Conservation (phyloP, 441 rosid species). For the Biscutella laevigata region DNA sequence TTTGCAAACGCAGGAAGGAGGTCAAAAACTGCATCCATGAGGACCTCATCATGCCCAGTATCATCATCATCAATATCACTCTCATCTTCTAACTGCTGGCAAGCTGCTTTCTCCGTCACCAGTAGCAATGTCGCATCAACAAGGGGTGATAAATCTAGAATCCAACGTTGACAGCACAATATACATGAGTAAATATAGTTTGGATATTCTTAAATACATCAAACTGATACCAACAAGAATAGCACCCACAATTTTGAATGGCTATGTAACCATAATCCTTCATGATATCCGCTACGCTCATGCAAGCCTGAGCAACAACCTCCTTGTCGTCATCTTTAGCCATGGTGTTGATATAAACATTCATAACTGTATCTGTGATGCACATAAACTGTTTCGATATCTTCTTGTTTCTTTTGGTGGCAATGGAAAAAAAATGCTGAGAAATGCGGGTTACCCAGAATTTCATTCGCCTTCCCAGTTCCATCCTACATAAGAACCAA, state of each 20-base stretch:
- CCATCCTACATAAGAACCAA: constrained; percentile 54
- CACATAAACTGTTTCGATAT: constrained; percentile 18
- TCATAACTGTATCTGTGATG: constrained; percentile 66
- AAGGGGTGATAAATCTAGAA: constrained; percentile 66
- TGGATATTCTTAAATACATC: not conserved
- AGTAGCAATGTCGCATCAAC: constrained; percentile 67
- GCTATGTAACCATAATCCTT: constrained; percentile 77
- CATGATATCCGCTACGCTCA: constrained; percentile 70
- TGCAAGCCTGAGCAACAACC: constrained; percentile 95
- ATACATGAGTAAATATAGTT: not conserved
- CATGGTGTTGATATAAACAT: constrained; percentile 70
- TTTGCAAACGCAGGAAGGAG: constrained; percentile 97
- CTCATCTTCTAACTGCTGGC: constrained; percentile 66
- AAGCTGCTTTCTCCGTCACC: constrained; percentile 78
- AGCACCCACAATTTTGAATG: constrained; percentile 76
- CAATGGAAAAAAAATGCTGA: not conserved
- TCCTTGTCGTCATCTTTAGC: constrained; percentile 93
- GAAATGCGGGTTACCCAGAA: constrained; percentile 50
- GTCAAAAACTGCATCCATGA: constrained; percentile 98
- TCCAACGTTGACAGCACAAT: constrained; percentile 22
- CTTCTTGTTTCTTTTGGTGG: constrained; percentile 9
- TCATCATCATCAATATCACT: constrained; percentile 75
- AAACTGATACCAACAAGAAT: constrained; percentile 6
- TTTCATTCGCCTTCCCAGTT: constrained; percentile 53
- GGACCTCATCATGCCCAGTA: constrained; percentile 80